These are phyloP conservation scores for Elaeagnus macrophylla DNA, from an alignment of 306 rosid species.

Conservation along the genomic window DNA sequence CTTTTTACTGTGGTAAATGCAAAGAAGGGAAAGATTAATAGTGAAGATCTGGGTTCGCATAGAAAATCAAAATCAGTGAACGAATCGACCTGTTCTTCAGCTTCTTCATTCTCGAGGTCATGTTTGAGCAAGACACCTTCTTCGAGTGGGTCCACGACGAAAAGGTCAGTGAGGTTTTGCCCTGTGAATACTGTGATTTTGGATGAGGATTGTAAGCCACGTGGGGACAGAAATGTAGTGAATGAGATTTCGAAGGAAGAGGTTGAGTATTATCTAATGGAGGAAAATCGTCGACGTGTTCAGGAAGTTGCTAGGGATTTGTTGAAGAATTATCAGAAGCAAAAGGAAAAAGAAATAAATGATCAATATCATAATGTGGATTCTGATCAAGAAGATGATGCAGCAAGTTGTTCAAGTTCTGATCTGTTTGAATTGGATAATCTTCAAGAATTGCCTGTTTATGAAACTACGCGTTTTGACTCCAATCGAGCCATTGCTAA, in stretches of 20 bases:
- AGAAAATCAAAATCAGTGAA: conserved; percentile 26
- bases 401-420: conserved; percentile 70
- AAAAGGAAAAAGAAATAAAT: conserved; percentile 16
- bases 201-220: conserved; percentile 76
- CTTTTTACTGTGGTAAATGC: conserved; percentile 55
- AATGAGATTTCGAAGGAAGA: conserved; percentile 9
- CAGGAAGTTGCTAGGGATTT: conserved; percentile 56
- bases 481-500: conserved; percentile 78
- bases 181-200: conserved; percentile 68
- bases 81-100: conserved; percentile 64
- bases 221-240: conserved; percentile 54
- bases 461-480: conserved; percentile 77
- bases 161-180: conserved; percentile 79
- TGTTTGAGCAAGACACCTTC: conserved; percentile 80
- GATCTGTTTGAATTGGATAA: conserved; percentile 95
- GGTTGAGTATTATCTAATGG: conserved; percentile 35
- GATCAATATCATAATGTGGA: conserved; percentile 25
- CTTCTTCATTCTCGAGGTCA: conserved; percentile 88
- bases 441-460: conserved; percentile 86
- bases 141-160: conserved; percentile 26
- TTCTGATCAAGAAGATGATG: conserved; percentile 47
- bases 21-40: conserved; percentile 47
- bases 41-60: conserved; percentile 4
- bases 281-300: conserved; percentile 43
- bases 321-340: conserved; percentile 45